These are phyloP conservation scores for Helianthus tuberosus DNA, from an alignment of 129 eudicot genomes.

Conservation along the genomic window DNA sequence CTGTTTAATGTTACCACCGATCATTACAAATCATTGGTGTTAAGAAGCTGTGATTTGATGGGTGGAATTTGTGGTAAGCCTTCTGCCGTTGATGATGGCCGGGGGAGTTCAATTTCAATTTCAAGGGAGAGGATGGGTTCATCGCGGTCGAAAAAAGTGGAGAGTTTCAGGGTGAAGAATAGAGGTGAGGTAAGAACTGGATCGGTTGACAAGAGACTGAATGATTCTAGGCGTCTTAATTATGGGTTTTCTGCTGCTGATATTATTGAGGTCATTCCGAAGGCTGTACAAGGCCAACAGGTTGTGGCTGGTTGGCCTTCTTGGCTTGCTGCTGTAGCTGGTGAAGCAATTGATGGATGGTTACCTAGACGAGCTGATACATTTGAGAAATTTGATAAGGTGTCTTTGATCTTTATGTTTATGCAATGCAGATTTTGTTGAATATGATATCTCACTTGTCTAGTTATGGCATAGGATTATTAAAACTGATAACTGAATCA, in stretches of 20 bases:
- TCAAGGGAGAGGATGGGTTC: conserved; percentile 32
- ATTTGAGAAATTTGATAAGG: conserved; percentile 71
- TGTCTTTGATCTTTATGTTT: background rate
- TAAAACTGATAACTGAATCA: too few species aligned
- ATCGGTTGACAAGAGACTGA: conserved; percentile 32
- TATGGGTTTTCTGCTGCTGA: background rate
- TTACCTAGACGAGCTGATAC: conserved; percentile 62
- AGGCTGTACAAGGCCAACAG: conserved; percentile 36
- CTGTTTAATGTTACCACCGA: background rate
- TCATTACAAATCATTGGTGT: background rate
- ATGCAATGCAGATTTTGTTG: too few species aligned
- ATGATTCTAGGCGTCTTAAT: conserved; percentile 35
- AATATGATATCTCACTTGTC: too few species aligned
- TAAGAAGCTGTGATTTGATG: conserved; percentile 32
- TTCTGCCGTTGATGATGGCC: conserved; percentile 30
- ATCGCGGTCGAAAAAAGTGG: conserved; percentile 49
- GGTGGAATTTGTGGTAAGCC: conserved; percentile 70
- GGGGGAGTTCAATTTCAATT: conserved; percentile 39
- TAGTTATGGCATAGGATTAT: too few species aligned
- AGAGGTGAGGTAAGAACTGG: conserved; percentile 28
- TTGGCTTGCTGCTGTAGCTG: conserved; percentile 76
- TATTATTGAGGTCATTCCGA: too few species aligned
- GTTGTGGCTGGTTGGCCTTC: conserved; percentile 89
- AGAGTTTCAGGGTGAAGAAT: conserved; percentile 36
- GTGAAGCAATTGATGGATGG: conserved; percentile 80